These are phyloP conservation scores for Benincasa hispida DNA, from an alignment of 306 rosid genomes.

Conservation along the genomic window DNA sequence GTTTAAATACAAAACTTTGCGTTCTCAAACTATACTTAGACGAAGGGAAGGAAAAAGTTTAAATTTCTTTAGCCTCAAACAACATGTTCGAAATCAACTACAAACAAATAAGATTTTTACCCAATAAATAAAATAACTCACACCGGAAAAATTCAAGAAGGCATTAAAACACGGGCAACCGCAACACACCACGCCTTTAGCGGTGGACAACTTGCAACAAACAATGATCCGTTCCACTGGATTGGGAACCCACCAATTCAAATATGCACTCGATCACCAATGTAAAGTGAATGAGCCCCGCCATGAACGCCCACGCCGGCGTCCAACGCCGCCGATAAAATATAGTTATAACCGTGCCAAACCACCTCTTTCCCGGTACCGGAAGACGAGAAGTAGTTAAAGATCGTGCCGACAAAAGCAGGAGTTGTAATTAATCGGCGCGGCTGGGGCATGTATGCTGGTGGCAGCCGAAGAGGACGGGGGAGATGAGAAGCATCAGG, in stretches of 20 bases:
- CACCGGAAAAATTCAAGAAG: neutral
- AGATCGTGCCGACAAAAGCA: conserved; percentile 18
- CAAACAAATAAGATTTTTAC: neutral
- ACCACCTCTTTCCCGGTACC: conserved; percentile 25
- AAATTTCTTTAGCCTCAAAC: neutral
- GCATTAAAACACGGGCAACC: conserved; percentile 33
- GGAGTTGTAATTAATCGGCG: conserved; percentile 24
- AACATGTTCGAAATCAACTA: neutral
- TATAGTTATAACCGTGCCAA: conserved; percentile 36
- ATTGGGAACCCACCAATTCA: conserved; percentile 47
- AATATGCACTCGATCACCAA: neutral
- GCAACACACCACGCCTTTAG: conserved; percentile 25
- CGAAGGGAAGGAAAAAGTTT: neutral
- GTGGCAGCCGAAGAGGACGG: conserved; percentile 25
- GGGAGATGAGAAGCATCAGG: conserved; percentile 22
- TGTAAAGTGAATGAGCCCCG: conserved; percentile 30
- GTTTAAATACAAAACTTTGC: neutral
- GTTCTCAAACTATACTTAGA: neutral
- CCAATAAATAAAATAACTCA: neutral
- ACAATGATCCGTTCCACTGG: conserved; percentile 32
- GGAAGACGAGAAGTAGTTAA: conserved; percentile 19
- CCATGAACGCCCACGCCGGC: conserved; percentile 44
- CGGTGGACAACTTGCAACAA: conserved; percentile 40
- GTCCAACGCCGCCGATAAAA: conserved; percentile 31
- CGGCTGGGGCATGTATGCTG: conserved; percentile 24